Base-by-base conservation (phyloP, 768 basidiomycete species). In the Fibroporia radiculosa region DNA sequence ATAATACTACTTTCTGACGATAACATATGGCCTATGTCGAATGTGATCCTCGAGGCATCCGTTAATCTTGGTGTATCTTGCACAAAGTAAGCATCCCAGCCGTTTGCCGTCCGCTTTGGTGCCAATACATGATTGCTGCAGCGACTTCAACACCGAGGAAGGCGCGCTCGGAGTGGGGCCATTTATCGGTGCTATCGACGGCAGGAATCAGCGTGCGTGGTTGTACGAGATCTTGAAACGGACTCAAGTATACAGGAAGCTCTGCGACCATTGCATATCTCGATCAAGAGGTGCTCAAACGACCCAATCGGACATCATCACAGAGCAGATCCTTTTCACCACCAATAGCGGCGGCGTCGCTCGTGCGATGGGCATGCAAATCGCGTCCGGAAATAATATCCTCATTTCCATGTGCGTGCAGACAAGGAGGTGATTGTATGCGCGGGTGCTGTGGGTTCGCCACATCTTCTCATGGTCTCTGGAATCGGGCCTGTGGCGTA, bases 191-290 rank as follows among this genome's bases (percentile, higher is more conserved):
- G 44, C 36, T 4, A 45, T 59, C 8, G 50, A 59, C 36, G 44
- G 33, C 11, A 52, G 49, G 24, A 45, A 48, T 11, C 40, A 49
- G 23, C 47, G 58, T 57, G 42, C 31, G 56, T 33, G 11, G 20
- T 12, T n/a, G n/a, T n/a, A n/a, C n/a, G n/a, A n/a, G n/a, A n/a
- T n/a, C n/a, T n/a, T n/a, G n/a, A n/a, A n/a, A n/a, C n/a, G n/a
- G n/a, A n/a, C n/a, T 22, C 24, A 6, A 22, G 18, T 24, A 34
- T 29, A 2, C 37, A 61, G 59, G 60, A 24, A 55, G 52, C 43
- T 57, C 57, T 6, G 46, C 56, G 6, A 57, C 60, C 22, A 53
- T 51, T n/a, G 58, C 58, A 2, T 62, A 60, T 22, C 54, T 62
- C 22, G 56, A 35, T 6, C 23, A 19, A 1, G 48, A 48, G 10